These are phyloP conservation scores for Neurospora sp. DNA, from an alignment of 495 filamentous ascomycete species.

Conservation along the genomic window DNA sequence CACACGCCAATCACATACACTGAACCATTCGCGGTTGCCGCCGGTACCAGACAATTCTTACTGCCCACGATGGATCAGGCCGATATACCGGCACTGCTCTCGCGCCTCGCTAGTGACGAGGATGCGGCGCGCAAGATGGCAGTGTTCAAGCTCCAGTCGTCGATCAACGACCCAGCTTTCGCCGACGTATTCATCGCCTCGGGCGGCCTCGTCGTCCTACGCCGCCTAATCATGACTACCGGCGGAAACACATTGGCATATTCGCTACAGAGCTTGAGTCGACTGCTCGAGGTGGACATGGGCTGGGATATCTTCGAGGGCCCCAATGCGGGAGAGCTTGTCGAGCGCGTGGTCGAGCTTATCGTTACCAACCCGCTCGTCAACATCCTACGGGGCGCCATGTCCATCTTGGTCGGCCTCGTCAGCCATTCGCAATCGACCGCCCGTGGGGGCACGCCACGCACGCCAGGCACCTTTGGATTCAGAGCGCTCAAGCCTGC, in stretches of 20 bases:
- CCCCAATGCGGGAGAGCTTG: constrained; percentile 37
- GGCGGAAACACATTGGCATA: constrained; percentile 94
- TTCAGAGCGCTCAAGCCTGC: constrained; percentile 89
- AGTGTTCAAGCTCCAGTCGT: constrained; percentile 90
- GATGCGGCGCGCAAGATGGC: constrained; percentile 98
- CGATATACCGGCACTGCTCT: constrained; percentile 45
- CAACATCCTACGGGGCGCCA: constrained; percentile 91
- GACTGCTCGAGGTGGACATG: constrained; percentile 89
- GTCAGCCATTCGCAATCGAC: constrained; percentile 69
- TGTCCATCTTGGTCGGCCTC: constrained; percentile 89
- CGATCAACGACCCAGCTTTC: constrained; percentile 92
- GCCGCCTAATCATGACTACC: constrained; percentile 69
- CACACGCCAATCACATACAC: background rate
- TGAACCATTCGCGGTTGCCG: background rate
- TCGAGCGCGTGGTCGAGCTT: constrained; percentile 75
- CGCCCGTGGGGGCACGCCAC: constrained; percentile 19
- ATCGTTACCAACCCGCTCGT: constrained; percentile 94
- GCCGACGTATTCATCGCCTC: constrained; percentile 90
- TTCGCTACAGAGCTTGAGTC: constrained; percentile 74
- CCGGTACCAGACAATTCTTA: background rate
- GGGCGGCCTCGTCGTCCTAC: constrained; percentile 71
- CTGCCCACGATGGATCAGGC: constrained; percentile 36
- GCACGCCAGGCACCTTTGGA: constrained; percentile 53
- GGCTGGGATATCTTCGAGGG: constrained; percentile 77
- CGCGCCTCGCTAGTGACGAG: constrained; percentile 46